Evolutionary conservation across 176 grass and related monocot species (phyloP).

Genomic region (Musa acuminata): DNA sequence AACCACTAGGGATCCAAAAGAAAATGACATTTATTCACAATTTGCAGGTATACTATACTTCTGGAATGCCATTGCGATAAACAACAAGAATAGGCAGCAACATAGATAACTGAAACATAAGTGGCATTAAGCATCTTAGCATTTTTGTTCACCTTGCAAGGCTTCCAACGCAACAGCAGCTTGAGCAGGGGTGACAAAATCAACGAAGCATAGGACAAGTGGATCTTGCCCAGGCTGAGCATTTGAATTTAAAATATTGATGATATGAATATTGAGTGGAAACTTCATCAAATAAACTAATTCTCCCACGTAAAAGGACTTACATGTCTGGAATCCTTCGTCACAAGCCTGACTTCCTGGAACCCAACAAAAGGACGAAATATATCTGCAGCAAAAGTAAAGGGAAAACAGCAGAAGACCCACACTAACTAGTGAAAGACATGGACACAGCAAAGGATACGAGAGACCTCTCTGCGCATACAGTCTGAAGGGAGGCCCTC

Average conservation of each 20-base stretch:
- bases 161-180: slow-evolving; percentile 38
- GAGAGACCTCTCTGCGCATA: slow-evolving; percentile 49
- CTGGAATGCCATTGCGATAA: not conserved
- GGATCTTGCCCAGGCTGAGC: slow-evolving; percentile 72
- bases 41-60: too few species aligned
- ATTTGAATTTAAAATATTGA: slow-evolving; percentile 17
- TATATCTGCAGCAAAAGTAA: slow-evolving; percentile 35
- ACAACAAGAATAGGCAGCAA: not conserved
- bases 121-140: not conserved
- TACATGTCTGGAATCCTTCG: slow-evolving; percentile 92
- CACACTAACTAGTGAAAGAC: too few species aligned
- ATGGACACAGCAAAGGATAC: slow-evolving; percentile 39
- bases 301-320: not conserved
- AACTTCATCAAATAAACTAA: too few species aligned
- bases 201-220: slow-evolving; percentile 67
- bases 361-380: slow-evolving; percentile 66
- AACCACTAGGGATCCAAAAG: too few species aligned
- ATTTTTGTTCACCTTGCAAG: slow-evolving; percentile 49
- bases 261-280: too few species aligned
- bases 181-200: slow-evolving; percentile 44
- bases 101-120: not conserved
- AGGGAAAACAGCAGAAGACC: too few species aligned
- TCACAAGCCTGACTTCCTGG: slow-evolving; percentile 47
- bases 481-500: slow-evolving; percentile 46
- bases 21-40: too few species aligned